phyloP scores from a whole-genome alignment of 805 yeast genomes.

The Starmerella stigmatis region DNA sequence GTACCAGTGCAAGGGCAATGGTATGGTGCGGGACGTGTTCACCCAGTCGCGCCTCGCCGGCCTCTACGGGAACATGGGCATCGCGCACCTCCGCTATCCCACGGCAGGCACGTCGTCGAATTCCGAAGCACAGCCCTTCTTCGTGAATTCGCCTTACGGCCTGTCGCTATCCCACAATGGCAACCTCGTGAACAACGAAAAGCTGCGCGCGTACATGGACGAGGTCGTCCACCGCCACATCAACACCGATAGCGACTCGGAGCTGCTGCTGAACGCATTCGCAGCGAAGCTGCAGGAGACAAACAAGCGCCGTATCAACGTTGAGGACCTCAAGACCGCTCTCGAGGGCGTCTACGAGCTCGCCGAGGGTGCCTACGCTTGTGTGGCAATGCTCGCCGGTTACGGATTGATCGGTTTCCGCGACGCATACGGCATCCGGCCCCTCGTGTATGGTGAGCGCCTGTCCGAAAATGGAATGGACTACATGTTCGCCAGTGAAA shows the following conservation, averaged over 20 bases:
- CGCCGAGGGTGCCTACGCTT: conserved; percentile 95
- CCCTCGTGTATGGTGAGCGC: conserved; percentile 79
- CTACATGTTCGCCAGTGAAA: conserved; percentile 91
- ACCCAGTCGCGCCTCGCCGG: conserved; percentile 68
- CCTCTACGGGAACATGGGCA: conserved; percentile 87
- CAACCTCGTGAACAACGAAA: conserved; percentile 77
- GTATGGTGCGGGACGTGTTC: conserved; percentile 97
- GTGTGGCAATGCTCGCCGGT: conserved; percentile 91
- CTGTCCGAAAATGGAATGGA: conserved; percentile 58
- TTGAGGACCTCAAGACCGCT: conserved; percentile 78
- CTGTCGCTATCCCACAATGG: conserved; percentile 87
- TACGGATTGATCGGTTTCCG: conserved; percentile 91
- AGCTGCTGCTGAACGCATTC: conserved; percentile 75
- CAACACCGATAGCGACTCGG: conserved; percentile 94
- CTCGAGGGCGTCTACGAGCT: conserved; percentile 66
- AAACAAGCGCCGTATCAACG: conserved; percentile 87
- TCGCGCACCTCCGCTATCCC: conserved; percentile 89
- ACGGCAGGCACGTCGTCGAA: conserved; percentile 95
- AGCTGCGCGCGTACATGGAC: conserved; percentile 69
- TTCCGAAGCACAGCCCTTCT: conserved; percentile 96
- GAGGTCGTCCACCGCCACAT: conserved; percentile 93
- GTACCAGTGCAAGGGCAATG: conserved; percentile 96
- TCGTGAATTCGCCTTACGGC: conserved; percentile 95
- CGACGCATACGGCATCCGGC: conserved; percentile 95
- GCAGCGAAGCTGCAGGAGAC: conserved; percentile 85